phyloP scores from a whole-genome alignment of 768 basidiomycete species.

The Leccinum subgranulosum region DNA sequence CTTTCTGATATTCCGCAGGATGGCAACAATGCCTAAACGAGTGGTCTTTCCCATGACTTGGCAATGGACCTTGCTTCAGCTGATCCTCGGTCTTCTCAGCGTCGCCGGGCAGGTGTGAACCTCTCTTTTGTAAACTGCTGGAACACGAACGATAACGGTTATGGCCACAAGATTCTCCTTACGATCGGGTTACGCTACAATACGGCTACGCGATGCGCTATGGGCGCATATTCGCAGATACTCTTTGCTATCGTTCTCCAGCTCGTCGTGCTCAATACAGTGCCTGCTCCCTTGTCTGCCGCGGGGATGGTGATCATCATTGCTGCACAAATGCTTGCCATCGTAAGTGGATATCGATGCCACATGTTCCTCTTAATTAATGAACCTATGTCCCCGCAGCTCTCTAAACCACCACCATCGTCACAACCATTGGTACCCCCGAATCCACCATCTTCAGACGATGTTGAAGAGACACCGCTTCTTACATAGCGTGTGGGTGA shows the following conservation, averaged over 20 bases:
- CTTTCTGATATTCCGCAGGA: conserved; percentile 4
- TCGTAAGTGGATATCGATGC: not conserved
- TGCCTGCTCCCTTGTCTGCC: conserved; percentile 56
- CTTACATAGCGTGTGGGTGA: not conserved
- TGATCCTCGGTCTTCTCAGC: conserved; percentile 17
- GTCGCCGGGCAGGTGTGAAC: conserved; percentile 17
- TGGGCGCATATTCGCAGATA: conserved; percentile 62
- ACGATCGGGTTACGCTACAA: conserved; percentile 62
- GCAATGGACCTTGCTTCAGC: conserved; percentile 12
- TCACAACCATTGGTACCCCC: not conserved
- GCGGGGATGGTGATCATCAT: conserved; percentile 67
- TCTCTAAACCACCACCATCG: conserved; percentile 1
- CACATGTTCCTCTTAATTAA: not conserved
- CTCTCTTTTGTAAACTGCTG: not conserved
- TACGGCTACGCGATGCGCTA: conserved; percentile 58
- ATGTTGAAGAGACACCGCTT: not conserved
- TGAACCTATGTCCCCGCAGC: not conserved
- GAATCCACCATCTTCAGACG: not conserved
- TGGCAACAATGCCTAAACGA: conserved; percentile 1
- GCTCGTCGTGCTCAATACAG: conserved; percentile 57
- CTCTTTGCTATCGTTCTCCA: conserved; percentile 70
- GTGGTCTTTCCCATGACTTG: conserved; percentile 19
- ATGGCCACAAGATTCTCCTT: conserved; percentile 42
- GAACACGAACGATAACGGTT: not conserved
- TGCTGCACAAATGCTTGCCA: conserved; percentile 10